phyloP scores from a whole-genome alignment of 768 basidiomycete species.

The Trametes maxima region DNA sequence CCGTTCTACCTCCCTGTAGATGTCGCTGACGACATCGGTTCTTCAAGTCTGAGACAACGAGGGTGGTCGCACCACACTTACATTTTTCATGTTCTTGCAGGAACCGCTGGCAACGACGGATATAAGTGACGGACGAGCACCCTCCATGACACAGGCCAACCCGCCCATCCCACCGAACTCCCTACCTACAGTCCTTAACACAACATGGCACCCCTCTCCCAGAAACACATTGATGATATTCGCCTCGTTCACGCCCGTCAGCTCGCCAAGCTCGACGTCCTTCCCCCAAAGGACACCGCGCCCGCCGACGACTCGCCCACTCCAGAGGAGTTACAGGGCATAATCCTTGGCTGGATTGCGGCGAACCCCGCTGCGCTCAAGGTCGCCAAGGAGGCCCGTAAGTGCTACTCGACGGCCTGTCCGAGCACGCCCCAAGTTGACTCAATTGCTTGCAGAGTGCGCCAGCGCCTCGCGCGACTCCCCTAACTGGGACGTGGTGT shows the following conservation, averaged over 20 bases:
- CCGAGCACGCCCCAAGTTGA: no score
- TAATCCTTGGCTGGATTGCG: background rate
- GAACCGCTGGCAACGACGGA: no score
- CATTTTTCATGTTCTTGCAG: no score
- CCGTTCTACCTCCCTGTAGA: no score
- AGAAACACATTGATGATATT: background rate
- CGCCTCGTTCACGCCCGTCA: background rate
- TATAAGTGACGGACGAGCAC: no score
- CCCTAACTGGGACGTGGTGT: slow-evolving; percentile 10
- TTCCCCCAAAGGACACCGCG: background rate
- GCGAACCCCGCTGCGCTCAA: background rate
- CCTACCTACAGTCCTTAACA: no score
- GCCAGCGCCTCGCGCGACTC: background rate
- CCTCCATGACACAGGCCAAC: no score
- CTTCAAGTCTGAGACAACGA: no score
- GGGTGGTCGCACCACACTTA: no score
- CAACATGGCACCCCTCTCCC: background rate
- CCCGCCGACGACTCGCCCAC: background rate
- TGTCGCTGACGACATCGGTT: no score
- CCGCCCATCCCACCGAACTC: no score
- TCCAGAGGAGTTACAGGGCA: background rate
- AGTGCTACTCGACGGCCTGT: background rate
- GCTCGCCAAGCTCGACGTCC: background rate
- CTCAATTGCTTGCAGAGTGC: background rate
- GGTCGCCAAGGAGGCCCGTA: background rate